phyloP scores from a whole-genome alignment of 2,329 filamentous ascomycete genomes.

The Pseudogymnoascus sp. region DNA sequence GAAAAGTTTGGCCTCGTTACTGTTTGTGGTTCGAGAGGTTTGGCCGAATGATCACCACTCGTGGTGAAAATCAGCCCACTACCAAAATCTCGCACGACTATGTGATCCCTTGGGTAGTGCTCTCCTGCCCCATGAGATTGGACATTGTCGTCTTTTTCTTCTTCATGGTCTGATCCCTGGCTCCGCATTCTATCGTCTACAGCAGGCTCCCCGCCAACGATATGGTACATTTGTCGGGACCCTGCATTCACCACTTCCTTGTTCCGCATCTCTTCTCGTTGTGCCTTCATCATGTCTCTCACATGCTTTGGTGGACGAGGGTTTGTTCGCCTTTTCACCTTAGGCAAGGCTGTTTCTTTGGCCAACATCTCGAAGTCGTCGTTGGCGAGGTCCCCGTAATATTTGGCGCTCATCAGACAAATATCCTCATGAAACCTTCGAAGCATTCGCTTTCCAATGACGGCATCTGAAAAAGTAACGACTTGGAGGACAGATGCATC shows the following conservation, averaged over 20 bases:
- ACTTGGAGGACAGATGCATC: not conserved
- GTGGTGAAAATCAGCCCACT: not conserved
- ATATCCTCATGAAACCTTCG: not conserved
- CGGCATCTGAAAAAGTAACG: not conserved
- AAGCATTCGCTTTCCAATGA: not conserved
- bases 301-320: too few species aligned
- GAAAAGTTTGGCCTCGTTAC: not conserved
- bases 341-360: too few species aligned
- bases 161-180: not conserved
- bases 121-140: not conserved
- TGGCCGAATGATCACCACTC: not conserved
- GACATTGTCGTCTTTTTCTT: not conserved
- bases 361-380: not conserved
- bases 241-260: not conserved
- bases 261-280: not conserved
- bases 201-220: not conserved
- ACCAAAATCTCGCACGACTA: not conserved
- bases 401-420: not conserved
- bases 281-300: not conserved
- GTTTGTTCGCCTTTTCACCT: not conserved
- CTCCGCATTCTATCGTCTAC: not conserved
- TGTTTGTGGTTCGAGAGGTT: not conserved
- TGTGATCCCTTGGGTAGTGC: not conserved
- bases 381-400: not conserved
- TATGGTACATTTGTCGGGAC: not conserved